phyloP scores from a whole-genome alignment of 1,284 basidiomycete species.

The Austroboletus niveus region DNA sequence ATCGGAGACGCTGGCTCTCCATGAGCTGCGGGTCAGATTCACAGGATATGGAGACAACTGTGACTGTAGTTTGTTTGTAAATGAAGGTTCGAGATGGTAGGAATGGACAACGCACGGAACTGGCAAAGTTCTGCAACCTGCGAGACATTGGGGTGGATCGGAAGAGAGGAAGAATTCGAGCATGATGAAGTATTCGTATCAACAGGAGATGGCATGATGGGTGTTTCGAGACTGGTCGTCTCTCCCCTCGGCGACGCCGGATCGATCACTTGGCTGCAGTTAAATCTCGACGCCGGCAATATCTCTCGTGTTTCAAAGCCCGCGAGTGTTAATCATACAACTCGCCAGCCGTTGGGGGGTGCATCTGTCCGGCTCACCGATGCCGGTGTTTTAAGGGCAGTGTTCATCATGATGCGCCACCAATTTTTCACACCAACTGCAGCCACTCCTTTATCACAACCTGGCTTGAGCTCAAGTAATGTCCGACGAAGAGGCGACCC shows the following conservation, averaged over 20 bases:
- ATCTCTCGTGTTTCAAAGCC: background rate
- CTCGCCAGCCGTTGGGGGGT: conserved; percentile 15
- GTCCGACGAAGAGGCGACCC: conserved; percentile 4
- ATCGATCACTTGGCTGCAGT: background rate
- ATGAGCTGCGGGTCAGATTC: conserved; percentile 11
- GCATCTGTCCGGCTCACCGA: conserved; percentile 1
- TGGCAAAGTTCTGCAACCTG: conserved; percentile 30
- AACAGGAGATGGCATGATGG: background rate
- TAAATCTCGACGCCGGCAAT: background rate
- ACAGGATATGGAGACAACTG: conserved; percentile 28
- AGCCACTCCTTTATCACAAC: background rate
- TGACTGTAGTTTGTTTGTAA: conserved; percentile 17
- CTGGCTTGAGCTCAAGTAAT: background rate
- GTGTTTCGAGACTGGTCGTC: background rate
- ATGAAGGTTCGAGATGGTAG: background rate
- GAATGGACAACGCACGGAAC: conserved; percentile 20
- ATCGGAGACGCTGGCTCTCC: conserved; percentile 17
- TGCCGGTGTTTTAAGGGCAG: no score
- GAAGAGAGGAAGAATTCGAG: no score
- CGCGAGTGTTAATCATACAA: background rate
- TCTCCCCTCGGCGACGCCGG: conserved; percentile 1
- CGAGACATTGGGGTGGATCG: background rate
- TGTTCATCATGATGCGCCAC: background rate
- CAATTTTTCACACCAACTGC: background rate
- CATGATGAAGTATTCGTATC: background rate